Evolutionary conservation across 805 yeast genomes (phyloP), one percentile per base, ranked within the genome.

Genomic region (Suhomyces vadensis): DNA sequence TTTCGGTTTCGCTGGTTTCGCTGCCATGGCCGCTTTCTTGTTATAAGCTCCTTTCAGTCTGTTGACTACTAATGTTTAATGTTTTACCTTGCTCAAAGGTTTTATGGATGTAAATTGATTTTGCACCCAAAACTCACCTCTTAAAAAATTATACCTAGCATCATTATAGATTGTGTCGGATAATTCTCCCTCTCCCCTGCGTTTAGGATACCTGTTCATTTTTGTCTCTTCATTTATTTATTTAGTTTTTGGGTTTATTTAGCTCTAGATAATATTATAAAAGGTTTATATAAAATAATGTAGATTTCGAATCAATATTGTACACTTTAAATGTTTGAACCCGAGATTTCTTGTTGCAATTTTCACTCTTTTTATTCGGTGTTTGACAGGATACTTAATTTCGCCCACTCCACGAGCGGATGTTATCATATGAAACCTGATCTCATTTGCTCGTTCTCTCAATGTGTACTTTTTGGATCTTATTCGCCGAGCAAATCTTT

Each of bases 1-100:
- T 41, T 61, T 54, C 29, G 75, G 74, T 44, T 61, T 60, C 37
- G 74, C 65, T 48, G 75, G 73, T 57, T 43, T 65, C 37, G 75
- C 67, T 44, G 75, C 70, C 60, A 48, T 69, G 43, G 74, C 68
- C 50, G 74, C 70, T 46, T 56, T 60, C 52, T 65, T 71, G 56
- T 61, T 65, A 47, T 67, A 61, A 57, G 37, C 26, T 11, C 6
- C 16, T 35, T 10, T 13, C n/a, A n/a, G n/a, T n/a, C n/a, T n/a
- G 6, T 16, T 14, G 20, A 24, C 31, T 24, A n/a, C 26, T 38
- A 38, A 38, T 38, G 31, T 37, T 16, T 29, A 29, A 29, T 29
- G 33, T 16, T 27, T 27, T 8, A 16, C 16, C 33, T 29, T 29
- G 31, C 14, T 17, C 33, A 29, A 29, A 29, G 33, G 19, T 13